Evolutionary conservation across 2,329 filamentous ascomycete species (phyloP), one percentile per base, ranked within the genome.

Genomic region (Penicillium fuscoglaucum): DNA sequence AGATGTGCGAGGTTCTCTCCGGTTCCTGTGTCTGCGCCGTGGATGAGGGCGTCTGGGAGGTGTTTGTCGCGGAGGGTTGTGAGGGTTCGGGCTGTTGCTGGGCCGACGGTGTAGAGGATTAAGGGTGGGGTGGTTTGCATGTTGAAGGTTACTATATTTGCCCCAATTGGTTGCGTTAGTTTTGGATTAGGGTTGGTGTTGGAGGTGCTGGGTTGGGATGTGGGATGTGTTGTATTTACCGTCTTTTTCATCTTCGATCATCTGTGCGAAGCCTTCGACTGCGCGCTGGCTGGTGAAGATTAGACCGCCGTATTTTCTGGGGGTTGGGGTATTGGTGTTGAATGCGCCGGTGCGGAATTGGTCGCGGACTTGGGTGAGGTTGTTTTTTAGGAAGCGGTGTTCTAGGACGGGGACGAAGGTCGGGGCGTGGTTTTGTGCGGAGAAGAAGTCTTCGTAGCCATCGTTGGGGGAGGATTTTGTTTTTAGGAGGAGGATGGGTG

Each of bases 11-110:
- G 83, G 2, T 84, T 85, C 63, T 93, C 90, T 31, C 93, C 95
- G 65, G 89, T 96, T 13, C 95, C 95, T 0, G 90, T 90, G 59
- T 96, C 87, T 62, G 88, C 85, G 47, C 93, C 95, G 59, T 90
- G 83, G 33, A 97, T 84, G 0, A 47, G 85, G 78, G 68, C 89
- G 72, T 41, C 79, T 70, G 51, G 86, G 77, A 56, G 75, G 64
- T 71, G 62, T 17, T 61, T 62, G 64, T 68, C 69, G 41, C 78
- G 74, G 12, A 89, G 66, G 2, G 80, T 76, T 41, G 76, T 74
- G 37, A 99, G 81, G 5, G 91, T 89, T 50, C 90, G 86, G 3
- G 89, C 74, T 4, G 79, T 82, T 12, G 79, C 79, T 4, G 79
- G 79, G 4, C 79, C 79, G 65, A 82, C 79, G 26, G 76, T 76